phyloP scores from a whole-genome alignment of 306 rosid genomes.

The Lotus japonicus region DNA sequence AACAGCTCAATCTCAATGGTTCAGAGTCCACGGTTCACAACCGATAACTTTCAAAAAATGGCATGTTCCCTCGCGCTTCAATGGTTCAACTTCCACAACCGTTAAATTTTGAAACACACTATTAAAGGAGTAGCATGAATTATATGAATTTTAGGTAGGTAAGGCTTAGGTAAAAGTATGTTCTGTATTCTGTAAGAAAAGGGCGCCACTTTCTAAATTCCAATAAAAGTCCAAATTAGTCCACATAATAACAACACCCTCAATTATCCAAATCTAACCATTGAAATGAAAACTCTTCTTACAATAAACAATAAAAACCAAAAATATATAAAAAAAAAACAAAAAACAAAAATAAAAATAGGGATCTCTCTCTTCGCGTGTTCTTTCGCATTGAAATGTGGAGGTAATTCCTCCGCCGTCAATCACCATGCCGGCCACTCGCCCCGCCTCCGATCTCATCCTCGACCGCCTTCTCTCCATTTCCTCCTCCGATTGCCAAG shows the following conservation, averaged over 20 bases:
- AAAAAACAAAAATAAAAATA: background rate
- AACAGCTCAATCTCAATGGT: too few species aligned
- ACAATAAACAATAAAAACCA: background rate
- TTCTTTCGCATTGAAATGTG: slow-evolving; percentile 15
- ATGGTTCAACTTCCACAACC: too few species aligned
- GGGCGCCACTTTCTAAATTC: slow-evolving; percentile 28
- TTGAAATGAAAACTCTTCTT: background rate
- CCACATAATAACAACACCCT: background rate
- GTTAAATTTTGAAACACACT: too few species aligned
- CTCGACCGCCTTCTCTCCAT: slow-evolving; percentile 59
- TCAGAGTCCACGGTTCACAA: too few species aligned
- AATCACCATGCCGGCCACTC: slow-evolving; percentile 43
- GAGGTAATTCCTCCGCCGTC: slow-evolving; percentile 1
- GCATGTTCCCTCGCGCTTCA: too few species aligned
- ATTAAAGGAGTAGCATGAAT: too few species aligned
- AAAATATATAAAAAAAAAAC: background rate
- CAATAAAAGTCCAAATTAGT: background rate
- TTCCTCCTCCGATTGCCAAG: slow-evolving; percentile 48
- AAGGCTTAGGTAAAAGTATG: too few species aligned
- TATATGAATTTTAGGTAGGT: too few species aligned
- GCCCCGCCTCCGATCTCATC: slow-evolving; percentile 51
- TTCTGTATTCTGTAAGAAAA: slow-evolving; percentile 19
- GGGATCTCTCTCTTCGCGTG: background rate
- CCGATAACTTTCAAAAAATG: too few species aligned
- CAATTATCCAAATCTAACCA: background rate